Evolutionary conservation across 257 asterid species (phyloP).

Genomic region (Parsonsia alboflavescens): DNA sequence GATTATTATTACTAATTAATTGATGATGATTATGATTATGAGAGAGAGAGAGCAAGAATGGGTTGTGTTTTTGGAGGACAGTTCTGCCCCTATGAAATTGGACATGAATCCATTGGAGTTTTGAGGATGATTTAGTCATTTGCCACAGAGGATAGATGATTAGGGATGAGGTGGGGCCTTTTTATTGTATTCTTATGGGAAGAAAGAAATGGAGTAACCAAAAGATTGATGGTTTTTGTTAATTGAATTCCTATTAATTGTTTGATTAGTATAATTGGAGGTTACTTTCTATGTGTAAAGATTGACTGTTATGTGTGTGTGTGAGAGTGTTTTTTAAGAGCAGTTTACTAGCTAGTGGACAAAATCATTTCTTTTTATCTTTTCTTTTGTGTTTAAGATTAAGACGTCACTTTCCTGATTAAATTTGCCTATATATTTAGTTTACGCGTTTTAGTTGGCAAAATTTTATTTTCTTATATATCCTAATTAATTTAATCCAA

Average conservation of each 20-base stretch:
- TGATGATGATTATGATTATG: slow-evolving; percentile 1
- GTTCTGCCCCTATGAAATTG: not conserved
- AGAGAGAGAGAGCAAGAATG: not conserved
- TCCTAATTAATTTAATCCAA: too few species aligned
- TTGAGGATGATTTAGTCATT: not conserved
- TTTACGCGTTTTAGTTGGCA: slow-evolving; percentile 12
- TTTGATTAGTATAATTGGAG: not conserved
- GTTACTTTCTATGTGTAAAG: slow-evolving; percentile 6
- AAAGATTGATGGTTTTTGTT: not conserved
- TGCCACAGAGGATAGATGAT: not conserved
- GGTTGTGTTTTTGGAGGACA: not conserved
- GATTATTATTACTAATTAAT: not conserved
- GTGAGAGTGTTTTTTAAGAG: not conserved
- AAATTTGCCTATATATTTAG: not conserved
- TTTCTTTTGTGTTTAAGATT: not conserved
- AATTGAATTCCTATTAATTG: slow-evolving; percentile 1
- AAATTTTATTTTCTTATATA: too few species aligned
- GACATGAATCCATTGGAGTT: not conserved
- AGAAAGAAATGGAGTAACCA: not conserved
- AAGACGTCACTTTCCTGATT: slow-evolving; percentile 12
- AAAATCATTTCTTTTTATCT: not conserved
- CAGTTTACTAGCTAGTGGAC: not conserved
- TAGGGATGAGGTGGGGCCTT: not conserved
- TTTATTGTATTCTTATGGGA: not conserved
- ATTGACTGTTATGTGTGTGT: not conserved